A percentile compares a stretch with the other conserved stretches of the same genome.
These are phyloP conservation scores for Colletotrichum sp. DNA, from an alignment of 2,329 filamentous ascomycete species.

Conservation along the genomic window DNA sequence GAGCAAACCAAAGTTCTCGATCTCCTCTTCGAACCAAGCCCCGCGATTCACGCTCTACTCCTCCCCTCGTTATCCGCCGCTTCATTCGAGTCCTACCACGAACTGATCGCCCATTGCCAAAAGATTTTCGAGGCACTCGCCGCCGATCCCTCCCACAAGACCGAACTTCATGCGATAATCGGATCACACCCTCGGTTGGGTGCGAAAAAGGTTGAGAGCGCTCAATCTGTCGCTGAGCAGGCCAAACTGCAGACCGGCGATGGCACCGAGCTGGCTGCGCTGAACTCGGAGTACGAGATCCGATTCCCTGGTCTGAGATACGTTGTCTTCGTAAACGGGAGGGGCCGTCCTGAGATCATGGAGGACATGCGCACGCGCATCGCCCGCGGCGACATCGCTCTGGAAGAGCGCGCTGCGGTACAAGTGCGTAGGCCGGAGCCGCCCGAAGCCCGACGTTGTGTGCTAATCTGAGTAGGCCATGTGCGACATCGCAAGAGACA, in stretches of 20 bases:
- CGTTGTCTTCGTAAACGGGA: constrained; percentile 90
- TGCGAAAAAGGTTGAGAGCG: constrained; percentile 81
- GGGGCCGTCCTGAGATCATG: constrained; percentile 77
- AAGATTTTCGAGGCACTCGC: constrained; percentile 66
- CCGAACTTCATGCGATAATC: constrained; percentile 73
- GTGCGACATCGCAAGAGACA: constrained; percentile 87
- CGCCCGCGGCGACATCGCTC: constrained; percentile 64
- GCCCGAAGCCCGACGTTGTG: too few species aligned
- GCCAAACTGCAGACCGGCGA: constrained; percentile 67
- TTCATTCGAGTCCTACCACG: constrained; percentile 69
- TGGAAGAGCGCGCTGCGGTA: constrained; percentile 76
- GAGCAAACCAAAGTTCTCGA: constrained; percentile 69
- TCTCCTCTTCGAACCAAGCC: constrained; percentile 83
- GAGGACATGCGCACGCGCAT: constrained; percentile 81
- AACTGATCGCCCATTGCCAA: constrained; percentile 72
- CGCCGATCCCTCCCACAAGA: constrained; percentile 49
- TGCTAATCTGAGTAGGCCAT: constrained; percentile 67
- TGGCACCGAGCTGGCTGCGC: constrained; percentile 62
- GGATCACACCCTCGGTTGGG: constrained; percentile 85
- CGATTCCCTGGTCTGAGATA: constrained; percentile 83
- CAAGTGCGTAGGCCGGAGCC: constrained; percentile 56
- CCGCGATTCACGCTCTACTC: constrained; percentile 74
- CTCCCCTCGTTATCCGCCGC: constrained; percentile 65
- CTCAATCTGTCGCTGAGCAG: constrained; percentile 82
- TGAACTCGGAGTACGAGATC: constrained; percentile 84